A percentile compares a stretch with the other conserved stretches of the same genome.
These are phyloP conservation scores for Colletotrichum limetticola DNA, from an alignment of 2,329 filamentous ascomycete genomes.

Conservation along the genomic window DNA sequence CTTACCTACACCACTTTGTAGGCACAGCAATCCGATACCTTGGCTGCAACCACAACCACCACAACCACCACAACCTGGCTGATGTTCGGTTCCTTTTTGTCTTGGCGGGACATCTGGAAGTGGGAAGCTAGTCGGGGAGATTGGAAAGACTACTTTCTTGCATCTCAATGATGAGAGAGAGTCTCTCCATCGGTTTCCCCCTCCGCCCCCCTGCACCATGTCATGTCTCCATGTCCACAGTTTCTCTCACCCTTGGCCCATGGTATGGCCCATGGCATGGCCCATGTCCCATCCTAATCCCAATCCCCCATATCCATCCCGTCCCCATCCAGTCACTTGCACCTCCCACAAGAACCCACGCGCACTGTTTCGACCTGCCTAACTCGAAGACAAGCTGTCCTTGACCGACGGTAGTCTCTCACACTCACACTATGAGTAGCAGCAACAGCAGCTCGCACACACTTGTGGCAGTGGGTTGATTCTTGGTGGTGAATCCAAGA, in stretches of 20 bases:
- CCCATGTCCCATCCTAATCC: not conserved
- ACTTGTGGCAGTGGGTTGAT: too few species aligned
- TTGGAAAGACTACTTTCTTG: not conserved
- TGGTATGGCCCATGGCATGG: too few species aligned
- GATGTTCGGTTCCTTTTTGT: not conserved
- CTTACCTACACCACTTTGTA: too few species aligned
- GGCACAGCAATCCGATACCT: not conserved
- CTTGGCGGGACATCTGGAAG: not conserved
- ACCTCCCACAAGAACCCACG: not conserved
- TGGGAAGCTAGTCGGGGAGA: not conserved
- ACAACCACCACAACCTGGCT: not conserved
- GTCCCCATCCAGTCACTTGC: not conserved
- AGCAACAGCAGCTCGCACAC: too few species aligned
- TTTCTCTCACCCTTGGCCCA: too few species aligned
- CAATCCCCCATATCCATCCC: not conserved
- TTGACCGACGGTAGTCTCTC: not conserved
- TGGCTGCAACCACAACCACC: too few species aligned
- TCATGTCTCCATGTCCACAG: too few species aligned
- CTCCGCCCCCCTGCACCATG: too few species aligned
- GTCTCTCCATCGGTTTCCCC: too few species aligned
- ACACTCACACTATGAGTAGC: too few species aligned
- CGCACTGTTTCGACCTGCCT: constrained; percentile 30
- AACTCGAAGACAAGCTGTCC: constrained; percentile 19
- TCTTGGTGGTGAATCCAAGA: too few species aligned
- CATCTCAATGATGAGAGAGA: not conserved